A percentile compares a stretch with the other conserved stretches of the same genome.
Evolutionary conservation across 202 grass and related monocot genomes (phyloP).

Genomic region (Panicum virgatum): DNA sequence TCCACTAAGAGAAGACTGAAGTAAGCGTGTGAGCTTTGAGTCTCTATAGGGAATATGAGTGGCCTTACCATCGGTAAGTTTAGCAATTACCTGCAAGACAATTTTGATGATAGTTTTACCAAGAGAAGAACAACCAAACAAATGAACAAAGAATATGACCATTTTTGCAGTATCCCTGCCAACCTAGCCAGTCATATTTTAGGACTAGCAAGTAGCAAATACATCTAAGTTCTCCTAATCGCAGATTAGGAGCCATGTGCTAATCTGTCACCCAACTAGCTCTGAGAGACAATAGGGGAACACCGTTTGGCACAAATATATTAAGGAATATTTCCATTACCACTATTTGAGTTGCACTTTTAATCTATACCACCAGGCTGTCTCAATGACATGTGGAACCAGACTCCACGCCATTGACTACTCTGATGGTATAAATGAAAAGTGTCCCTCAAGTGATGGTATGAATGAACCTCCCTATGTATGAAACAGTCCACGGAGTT

Average conservation of each 20-base stretch:
- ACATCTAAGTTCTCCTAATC: neutral
- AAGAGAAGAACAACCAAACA: slow-evolving; percentile 23
- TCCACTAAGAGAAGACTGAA: slow-evolving; percentile 92
- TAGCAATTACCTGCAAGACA: slow-evolving; percentile 82
- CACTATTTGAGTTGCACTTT: neutral
- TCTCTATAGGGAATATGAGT: slow-evolving; percentile 97
- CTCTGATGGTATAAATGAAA: neutral
- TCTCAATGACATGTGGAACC: neutral
- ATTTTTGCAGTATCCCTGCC: slow-evolving; percentile 6
- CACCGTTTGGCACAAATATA: neutral
- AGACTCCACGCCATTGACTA: neutral
- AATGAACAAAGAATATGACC: slow-evolving; percentile 21
- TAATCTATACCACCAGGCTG: neutral
- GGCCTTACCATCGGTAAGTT: slow-evolving; percentile 97
- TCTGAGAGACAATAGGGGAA: neutral
- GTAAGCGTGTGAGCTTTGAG: slow-evolving; percentile 96
- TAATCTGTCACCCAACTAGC: neutral
- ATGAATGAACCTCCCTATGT: neutral
- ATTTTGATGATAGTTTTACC: slow-evolving; percentile 31
- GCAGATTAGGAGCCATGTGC: neutral
- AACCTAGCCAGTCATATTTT: slow-evolving; percentile 11
- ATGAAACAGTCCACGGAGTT: neutral
- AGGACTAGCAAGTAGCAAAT: neutral
- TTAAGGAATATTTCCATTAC: neutral
- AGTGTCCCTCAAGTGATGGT: neutral